Evolutionary conservation across 129 eudicot species (phyloP).

Genomic region (Lonicera japonica): DNA sequence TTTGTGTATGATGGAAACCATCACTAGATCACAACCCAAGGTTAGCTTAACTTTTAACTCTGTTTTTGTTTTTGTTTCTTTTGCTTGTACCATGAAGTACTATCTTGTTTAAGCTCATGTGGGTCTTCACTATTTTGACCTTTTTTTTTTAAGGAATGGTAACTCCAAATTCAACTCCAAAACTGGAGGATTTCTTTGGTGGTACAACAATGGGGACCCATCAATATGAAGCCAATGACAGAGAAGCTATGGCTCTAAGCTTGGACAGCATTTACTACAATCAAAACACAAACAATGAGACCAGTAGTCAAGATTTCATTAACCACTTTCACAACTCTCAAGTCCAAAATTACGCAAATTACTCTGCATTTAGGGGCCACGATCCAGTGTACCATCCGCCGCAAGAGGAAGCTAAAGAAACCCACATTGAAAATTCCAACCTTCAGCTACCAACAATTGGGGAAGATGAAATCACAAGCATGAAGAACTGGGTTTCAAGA

Average conservation of each 20-base stretch:
- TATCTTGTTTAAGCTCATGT: not conserved
- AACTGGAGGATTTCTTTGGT: constrained; percentile 89
- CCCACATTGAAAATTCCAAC: constrained; percentile 14
- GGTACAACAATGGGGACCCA: constrained; percentile 71
- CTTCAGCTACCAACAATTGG: constrained; percentile 35
- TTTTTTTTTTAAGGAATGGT: constrained; percentile 30
- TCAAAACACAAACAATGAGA: constrained; percentile 33
- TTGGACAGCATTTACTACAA: constrained; percentile 53
- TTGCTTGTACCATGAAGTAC: not conserved
- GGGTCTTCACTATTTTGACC: constrained; percentile 2
- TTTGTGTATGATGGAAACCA: constrained; percentile 61
- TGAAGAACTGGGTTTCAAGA: constrained; percentile 57
- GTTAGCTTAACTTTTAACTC: not conserved
- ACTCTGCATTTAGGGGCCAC: constrained; percentile 36
- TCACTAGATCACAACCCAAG: constrained; percentile 16
- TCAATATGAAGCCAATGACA: constrained; percentile 33
- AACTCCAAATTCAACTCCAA: constrained; percentile 65
- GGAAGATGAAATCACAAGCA: constrained; percentile 32
- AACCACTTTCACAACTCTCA: constrained; percentile 26
- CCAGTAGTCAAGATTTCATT: constrained; percentile 27
- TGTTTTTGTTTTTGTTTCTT: not conserved
- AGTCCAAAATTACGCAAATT: constrained; percentile 44
- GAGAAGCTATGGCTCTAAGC: constrained; percentile 24
- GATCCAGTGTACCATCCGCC: constrained; percentile 34
- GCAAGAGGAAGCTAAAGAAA: constrained; percentile 32